Evolutionary conservation across 2,329 filamentous ascomycete species (phyloP).

Genomic region (Macroventuria anomochaeta): DNA sequence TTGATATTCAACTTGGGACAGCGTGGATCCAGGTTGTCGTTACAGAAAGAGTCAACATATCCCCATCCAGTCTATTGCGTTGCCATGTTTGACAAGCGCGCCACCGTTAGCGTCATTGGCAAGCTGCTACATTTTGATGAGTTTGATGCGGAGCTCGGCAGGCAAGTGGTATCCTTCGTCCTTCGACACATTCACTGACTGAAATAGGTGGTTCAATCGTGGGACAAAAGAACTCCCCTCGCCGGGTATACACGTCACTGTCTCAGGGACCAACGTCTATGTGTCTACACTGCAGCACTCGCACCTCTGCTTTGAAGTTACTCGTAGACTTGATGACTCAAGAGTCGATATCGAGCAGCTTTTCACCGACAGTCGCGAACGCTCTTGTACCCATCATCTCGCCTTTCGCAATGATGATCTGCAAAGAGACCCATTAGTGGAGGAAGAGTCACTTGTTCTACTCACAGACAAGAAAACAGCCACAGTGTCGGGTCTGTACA

Average conservation of each 20-base stretch:
- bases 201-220: slow-evolving; percentile 49
- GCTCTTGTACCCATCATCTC: slow-evolving; percentile 37
- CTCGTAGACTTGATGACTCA: slow-evolving; percentile 40
- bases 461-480: slow-evolving; percentile 43
- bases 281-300: slow-evolving; percentile 63
- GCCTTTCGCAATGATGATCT: slow-evolving; percentile 21
- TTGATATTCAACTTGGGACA: slow-evolving; percentile 39
- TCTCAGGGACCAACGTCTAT: slow-evolving; percentile 56
- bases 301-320: slow-evolving; percentile 55
- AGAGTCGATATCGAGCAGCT: slow-evolving; percentile 28
- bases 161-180: slow-evolving; percentile 17
- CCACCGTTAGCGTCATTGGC: slow-evolving; percentile 37
- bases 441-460: slow-evolving; percentile 33
- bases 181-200: background rate
- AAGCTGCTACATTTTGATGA: slow-evolving; percentile 38
- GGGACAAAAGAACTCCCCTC: slow-evolving; percentile 55
- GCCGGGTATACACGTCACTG: slow-evolving; percentile 58
- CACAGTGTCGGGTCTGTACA: slow-evolving; percentile 40
- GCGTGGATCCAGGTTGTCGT: slow-evolving; percentile 58
- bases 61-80: slow-evolving; percentile 42
- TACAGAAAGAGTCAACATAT: slow-evolving; percentile 50
- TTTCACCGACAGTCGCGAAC: slow-evolving; percentile 42
- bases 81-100: slow-evolving; percentile 34
- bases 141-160: slow-evolving; percentile 31
- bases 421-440: background rate